These are phyloP conservation scores for Podospora comata DNA, from an alignment of 495 filamentous ascomycete genomes.

Conservation along the genomic window DNA sequence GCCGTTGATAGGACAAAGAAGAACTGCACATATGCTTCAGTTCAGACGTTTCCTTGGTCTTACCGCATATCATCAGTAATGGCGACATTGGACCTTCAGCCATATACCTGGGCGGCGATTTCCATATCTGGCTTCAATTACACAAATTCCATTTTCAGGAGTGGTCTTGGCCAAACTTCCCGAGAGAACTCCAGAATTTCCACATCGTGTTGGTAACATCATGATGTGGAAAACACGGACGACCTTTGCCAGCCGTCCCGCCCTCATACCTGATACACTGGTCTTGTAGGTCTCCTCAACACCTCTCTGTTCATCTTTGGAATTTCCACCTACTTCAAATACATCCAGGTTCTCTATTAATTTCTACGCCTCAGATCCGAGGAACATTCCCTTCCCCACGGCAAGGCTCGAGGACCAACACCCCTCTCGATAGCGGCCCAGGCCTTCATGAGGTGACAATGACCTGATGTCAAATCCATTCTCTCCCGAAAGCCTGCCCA, in stretches of 20 bases:
- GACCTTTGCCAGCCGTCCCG: not conserved
- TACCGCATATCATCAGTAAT: not conserved
- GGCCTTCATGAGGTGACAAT: not conserved
- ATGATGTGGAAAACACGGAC: not conserved
- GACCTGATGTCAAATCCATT: not conserved
- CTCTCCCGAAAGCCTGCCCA: not conserved
- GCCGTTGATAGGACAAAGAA: not conserved
- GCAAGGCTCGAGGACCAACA: not conserved
- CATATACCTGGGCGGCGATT: not conserved
- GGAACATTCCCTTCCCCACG: too few species aligned
- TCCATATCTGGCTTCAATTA: not conserved
- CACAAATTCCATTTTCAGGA: not conserved
- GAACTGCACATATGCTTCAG: not conserved
- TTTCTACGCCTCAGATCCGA: too few species aligned
- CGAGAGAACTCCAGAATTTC: not conserved
- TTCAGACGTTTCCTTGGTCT: not conserved
- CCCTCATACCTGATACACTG: not conserved
- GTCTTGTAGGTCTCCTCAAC: not conserved
- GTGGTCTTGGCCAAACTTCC: not conserved
- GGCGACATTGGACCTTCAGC: not conserved
- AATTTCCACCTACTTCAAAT: not conserved
- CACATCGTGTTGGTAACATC: not conserved
- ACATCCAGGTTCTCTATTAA: not conserved
- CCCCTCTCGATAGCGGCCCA: not conserved
- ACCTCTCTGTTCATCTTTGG: not conserved